These are phyloP conservation scores for Lactifluus hygrophoroides DNA, from an alignment of 768 basidiomycete genomes.

Conservation along the genomic window DNA sequence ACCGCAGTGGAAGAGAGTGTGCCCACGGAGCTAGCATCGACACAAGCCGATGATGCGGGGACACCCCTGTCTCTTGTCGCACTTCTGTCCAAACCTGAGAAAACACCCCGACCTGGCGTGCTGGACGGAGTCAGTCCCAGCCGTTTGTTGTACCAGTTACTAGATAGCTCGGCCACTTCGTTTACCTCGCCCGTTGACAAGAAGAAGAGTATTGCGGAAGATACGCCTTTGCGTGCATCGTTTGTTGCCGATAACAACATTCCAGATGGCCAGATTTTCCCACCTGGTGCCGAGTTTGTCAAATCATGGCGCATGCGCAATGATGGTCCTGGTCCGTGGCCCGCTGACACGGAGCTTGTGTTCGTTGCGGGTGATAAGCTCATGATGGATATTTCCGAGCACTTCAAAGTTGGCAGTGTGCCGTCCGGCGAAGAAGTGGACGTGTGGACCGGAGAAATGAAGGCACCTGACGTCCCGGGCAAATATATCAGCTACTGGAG, in stretches of 20 bases:
- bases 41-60: slow-evolving; percentile 1
- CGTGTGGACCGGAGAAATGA: slow-evolving; percentile 66
- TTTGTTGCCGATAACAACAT: slow-evolving; percentile 65
- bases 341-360: slow-evolving; percentile 52
- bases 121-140: slow-evolving; percentile 12
- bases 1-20: background rate
- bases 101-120: slow-evolving; percentile 1
- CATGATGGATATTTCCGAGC: slow-evolving; percentile 28
- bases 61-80: slow-evolving; percentile 10
- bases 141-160: slow-evolving; percentile 14
- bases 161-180: slow-evolving; percentile 6
- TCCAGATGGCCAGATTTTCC: slow-evolving; percentile 65
- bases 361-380: slow-evolving; percentile 68
- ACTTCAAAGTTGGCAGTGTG: slow-evolving; percentile 47
- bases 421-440: slow-evolving; percentile 51
- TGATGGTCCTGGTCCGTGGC: slow-evolving; percentile 56
- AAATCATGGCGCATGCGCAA: slow-evolving; percentile 78
- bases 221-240: slow-evolving; percentile 37
- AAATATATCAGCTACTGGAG: slow-evolving; percentile 75
- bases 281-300: slow-evolving; percentile 78
- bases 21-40: slow-evolving; percentile 14
- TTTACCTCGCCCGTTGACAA: slow-evolving; percentile 4
- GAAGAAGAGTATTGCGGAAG: background rate
- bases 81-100: slow-evolving; percentile 14
- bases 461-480: slow-evolving; percentile 70